Evolutionary conservation across 139 green algal genomes (phyloP), one percentile per base, ranked within the genome.

Genomic region (Desmodesmus armatus): DNA sequence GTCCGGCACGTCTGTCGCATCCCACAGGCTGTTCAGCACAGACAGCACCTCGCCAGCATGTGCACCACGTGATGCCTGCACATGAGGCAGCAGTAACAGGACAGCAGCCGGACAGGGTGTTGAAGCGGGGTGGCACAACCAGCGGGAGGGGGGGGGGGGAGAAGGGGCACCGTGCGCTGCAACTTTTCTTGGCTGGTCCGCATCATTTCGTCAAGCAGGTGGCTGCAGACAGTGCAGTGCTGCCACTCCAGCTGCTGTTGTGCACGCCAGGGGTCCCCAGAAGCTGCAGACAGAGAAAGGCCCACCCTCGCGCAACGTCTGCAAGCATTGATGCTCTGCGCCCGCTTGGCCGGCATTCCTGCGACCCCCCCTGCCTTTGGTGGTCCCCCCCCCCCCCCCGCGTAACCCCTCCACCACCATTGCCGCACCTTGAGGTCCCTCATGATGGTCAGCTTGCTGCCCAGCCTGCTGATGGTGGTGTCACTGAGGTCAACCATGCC

Each of bases 1-100:
- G 1, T 70, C 78, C 7, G 80, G 43, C 9, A 89, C 74, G 19
- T 60, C 85, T 21, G 87, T 74, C 27, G 88, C 90, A 13, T 74
- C 49, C 87, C 90, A 93, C 69, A 91, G 79, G 41, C 66, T 81
- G 70, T 67, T 41, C 79, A 93, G 87, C 55, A 90, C 80, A 40
- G 82, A 80, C 60, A 88, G 63, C 75, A 89, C 60, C 78, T 89
- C 79, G 17, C 65, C 51, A 29, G 84, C 80, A 75, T 87, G 74
- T 2, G 63, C 66, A 37, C 81, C 83, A 31, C 90, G 88, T 66
- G 90, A 72, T 0, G 69, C 63, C 90, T 93, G 87, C 43, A 55
- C 37, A 33, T 31, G 1, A 47, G 62, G 21, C 40, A 29, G 15
- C 35, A 31, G 9, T 17, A 17, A 27, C 58, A 15, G 31, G 15